Evolutionary conservation across 805 yeast genomes (phyloP), one percentile per base, ranked within the genome.

Genomic region (Yarrowia porcina): DNA sequence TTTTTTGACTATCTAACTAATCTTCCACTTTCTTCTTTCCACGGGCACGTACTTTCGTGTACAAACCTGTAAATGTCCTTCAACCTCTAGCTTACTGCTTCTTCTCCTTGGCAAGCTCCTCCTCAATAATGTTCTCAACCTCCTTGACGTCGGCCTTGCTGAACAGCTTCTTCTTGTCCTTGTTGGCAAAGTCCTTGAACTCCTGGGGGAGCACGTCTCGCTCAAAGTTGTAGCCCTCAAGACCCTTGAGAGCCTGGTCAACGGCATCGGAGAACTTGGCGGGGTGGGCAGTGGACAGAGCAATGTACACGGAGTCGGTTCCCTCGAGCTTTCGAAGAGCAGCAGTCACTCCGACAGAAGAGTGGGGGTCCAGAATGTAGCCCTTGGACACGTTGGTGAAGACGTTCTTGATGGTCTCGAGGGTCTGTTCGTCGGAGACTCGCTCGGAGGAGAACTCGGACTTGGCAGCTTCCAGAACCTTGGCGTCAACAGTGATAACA

Each of bases 191-290:
- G 35, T 82, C 82, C 75, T 82, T 87, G 76, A 94, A 83, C 76
- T 90, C 97, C 28, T 80, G 89, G 38, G 99, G 98, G 63, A 94
- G 81, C 20, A 94, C 97, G 68, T 90, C 90, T 54, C 80, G 80
- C 70, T 90, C 97, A 72, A 94, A 94, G 4, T 91, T 84, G 77
- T 94, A 94, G 20, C 84, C 91, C 12, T 80, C 83, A 65, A 84
- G 80, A 0, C 80, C 80, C 49, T 76, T 72, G 67, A 94, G 80
- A 2, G 98, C 90, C 69, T 82, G 77, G 74, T 92, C 87, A 25
- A 94, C 99, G 57, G 97, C 99, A 66, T 90, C 97, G 25, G 97
- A 89, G 72, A 94, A 94, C 77, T 94, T 94, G 65, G 99, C 99
- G 44, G 99, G 99, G 74, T 94, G 99, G 9, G 99, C 99, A 52